Evolutionary conservation across 495 filamentous ascomycete species (phyloP), one percentile per base, ranked within the genome.

Genomic region (Lepraria neglecta): DNA sequence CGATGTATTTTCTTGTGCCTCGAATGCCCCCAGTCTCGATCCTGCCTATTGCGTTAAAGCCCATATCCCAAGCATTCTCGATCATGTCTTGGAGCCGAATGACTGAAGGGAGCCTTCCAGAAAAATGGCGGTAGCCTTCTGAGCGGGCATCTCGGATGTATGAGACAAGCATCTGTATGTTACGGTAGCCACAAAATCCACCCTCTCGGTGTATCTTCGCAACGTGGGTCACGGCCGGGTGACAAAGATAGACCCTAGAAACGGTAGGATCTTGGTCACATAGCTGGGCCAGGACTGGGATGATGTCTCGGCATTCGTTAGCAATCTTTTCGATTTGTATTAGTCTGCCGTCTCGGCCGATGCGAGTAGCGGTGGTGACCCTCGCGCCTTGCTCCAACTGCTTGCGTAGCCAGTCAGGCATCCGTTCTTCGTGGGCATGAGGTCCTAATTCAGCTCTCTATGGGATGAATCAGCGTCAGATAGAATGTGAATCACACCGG

Each of bases 141-240:
- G 75, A 74, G 45, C 76, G 69, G 9, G 83, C 72, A 35, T 79
- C 78, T 53, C 82, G 79, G 40, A 97, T 81, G 70, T 88, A 92
- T 3, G 91, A 92, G 19, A 86, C 75, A 61, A 96, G 69, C 90
- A 96, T 95, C 68, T 98, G 94, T 45, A 97, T 96, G 71, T 96
- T 98, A 11, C 94, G 80, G 68, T 97, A 98, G n/a, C 94, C 94
- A 73, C 94, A 98, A 74, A 97, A 98, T 1, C 90, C 90, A 40
- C 92, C 88, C 73, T 96, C 91, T 42, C 77, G 81, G 11, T 78
- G 78, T 43, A 96, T 77, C 66, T 96, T 96, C 52, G 86, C 87
- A 19, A 98, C 80, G 69, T 97, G 92, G 43, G 83, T 81, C 1
- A 89, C 87, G 31, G 76, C 77, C 7, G 89, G 80, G 64, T 90